These are phyloP conservation scores for Allomyces arbusculus DNA, from an alignment of 192 early-diverging fungal species.

Conservation along the genomic window DNA sequence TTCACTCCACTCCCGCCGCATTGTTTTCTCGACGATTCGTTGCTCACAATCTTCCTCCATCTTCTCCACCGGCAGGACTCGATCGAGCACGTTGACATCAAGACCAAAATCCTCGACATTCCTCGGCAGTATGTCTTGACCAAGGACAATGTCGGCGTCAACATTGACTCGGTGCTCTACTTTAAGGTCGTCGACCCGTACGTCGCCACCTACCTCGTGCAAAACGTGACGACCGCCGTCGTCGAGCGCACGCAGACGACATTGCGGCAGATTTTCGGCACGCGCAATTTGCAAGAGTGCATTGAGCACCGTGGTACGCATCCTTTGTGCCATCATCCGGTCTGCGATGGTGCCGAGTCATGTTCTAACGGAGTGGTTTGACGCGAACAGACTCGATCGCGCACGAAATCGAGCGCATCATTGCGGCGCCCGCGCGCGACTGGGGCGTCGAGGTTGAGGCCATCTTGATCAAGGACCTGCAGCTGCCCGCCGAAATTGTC, in stretches of 20 bases:
- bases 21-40: no score
- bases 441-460: constrained; percentile 68
- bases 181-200: constrained; percentile 69
- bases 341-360: not conserved
- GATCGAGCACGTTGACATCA: constrained; percentile 27
- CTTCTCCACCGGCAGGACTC: constrained; percentile 4
- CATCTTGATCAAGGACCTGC: constrained; percentile 73
- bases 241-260: constrained; percentile 81
- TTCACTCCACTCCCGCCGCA: no score
- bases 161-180: constrained; percentile 70
- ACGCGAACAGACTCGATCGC: constrained; percentile 36
- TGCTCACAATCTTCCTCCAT: no score
- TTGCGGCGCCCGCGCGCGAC: constrained; percentile 47
- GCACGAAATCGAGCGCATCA: constrained; percentile 62
- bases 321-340: not conserved
- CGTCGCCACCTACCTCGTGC: constrained; percentile 55
- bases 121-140: constrained; percentile 58
- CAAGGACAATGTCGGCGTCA: constrained; percentile 73
- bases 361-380: not conserved
- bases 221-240: constrained; percentile 58
- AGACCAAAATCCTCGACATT: constrained; percentile 40
- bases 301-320: constrained; percentile 56
- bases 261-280: constrained; percentile 61
- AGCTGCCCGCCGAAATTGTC: constrained; percentile 53
- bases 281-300: constrained; percentile 61